These are phyloP conservation scores for Ophiostoma perfectum DNA, from an alignment of 2,329 filamentous ascomycete species.

Conservation along the genomic window DNA sequence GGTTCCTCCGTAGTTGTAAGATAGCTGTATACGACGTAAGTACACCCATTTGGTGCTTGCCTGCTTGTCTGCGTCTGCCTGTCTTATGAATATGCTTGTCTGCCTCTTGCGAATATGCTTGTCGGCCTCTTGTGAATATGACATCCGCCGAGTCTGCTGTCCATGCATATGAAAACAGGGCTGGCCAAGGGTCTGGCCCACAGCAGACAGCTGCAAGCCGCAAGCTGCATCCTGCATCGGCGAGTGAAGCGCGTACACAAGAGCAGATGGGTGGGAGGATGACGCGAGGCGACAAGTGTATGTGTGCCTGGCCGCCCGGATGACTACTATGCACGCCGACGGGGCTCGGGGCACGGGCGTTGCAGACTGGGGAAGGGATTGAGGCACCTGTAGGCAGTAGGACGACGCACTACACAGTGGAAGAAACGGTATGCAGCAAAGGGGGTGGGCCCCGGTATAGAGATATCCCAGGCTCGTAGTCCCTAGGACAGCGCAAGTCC, in stretches of 20 bases:
- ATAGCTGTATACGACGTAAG: too few relatives aligned
- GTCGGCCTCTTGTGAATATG: too few relatives aligned
- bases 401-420: too few relatives aligned
- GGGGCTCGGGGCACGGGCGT: neutral
- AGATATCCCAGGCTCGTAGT: neutral
- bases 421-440: conserved; percentile 11
- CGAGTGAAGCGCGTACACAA: neutral
- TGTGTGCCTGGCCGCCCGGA: conserved; percentile 6
- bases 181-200: conserved; percentile 10
- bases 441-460: neutral
- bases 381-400: neutral
- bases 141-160: too few relatives aligned
- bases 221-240: neutral
- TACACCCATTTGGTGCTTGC: too few relatives aligned
- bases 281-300: neutral
- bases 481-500: neutral
- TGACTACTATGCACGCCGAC: neutral
- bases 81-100: too few relatives aligned
- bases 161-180: neutral
- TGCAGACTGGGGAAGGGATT: neutral
- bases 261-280: neutral
- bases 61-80: too few relatives aligned
- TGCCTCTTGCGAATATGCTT: too few relatives aligned
- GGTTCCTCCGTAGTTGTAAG: too few relatives aligned
- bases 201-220: neutral